Evolutionary conservation across 306 rosid species (phyloP), one percentile per base, ranked within the genome.

Genomic region (Vigna angularis): DNA sequence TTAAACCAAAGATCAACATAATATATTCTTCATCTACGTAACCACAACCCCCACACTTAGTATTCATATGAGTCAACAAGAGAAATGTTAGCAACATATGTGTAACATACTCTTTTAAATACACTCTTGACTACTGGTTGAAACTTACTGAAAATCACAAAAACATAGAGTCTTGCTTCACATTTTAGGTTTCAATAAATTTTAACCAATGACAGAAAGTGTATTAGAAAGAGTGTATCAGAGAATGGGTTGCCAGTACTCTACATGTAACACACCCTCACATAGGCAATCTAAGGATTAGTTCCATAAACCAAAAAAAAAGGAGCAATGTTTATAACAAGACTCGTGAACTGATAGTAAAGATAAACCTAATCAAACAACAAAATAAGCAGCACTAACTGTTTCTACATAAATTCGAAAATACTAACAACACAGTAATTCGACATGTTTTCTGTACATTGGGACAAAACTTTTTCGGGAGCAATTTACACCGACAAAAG

Each of bases 1-100:
- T 55, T 55, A 57, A 24, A 49, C 17, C 18, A 64, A 34, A 82
- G 52, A 56, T 7, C 63, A 66, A 57, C 28, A 3, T 28, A 28
- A 66, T 26, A 71, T 71, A 71, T 71, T 50, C 59, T 76, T 53
- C 69, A 76, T 57, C 77, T 61, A 69, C 61, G 38, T 44, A 22
- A 45, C 56, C 36, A 36, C 49, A 69, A 24, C 72, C 15, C 40
- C 44, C 24, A 48, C 13, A 53, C 32, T 48, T 44, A 6, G 40
- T 28, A 72, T 40, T 38, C 24, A 55, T 59, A 34, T 36, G 40
- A 5, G 28, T 38, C 30, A 70, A 22, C 34, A 56, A 24, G 5
- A 18, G 28, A 53, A 53, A 53, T 18, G 13, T 4, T 52, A 52
- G 12, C 58, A 52, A 17, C 26, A 52, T 1, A 52, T 0, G 18